These are phyloP conservation scores for Cyberlindnera xylosilytica DNA, from an alignment of 805 yeast species.

Conservation along the genomic window DNA sequence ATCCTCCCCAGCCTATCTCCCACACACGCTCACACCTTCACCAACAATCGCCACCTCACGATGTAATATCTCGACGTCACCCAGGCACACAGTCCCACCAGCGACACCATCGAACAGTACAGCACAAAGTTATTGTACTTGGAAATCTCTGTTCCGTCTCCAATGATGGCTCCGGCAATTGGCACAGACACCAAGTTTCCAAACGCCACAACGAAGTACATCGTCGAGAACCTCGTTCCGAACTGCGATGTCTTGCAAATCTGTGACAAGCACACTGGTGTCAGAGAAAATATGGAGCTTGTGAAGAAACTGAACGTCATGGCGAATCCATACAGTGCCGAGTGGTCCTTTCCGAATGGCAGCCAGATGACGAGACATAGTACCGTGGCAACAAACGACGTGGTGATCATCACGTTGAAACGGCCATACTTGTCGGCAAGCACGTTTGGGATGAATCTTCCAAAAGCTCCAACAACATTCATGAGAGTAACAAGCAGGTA, in stretches of 20 bases:
- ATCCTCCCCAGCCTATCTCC: no score
- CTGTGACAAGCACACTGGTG: conserved; percentile 65
- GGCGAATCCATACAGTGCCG: conserved; percentile 49
- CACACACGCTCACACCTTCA: conserved; percentile 3
- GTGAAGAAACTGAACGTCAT: conserved; percentile 55
- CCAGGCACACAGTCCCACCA: conserved; percentile 10
- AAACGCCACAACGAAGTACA: conserved; percentile 50
- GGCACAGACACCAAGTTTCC: conserved; percentile 48
- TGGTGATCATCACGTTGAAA: conserved; percentile 26
- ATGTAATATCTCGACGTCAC: conserved; percentile 8
- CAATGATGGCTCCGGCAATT: conserved; percentile 45
- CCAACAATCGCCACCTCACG: conserved; percentile 6
- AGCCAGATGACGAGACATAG: conserved; percentile 58
- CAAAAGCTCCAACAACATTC: conserved; percentile 38
- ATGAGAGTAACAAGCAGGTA: conserved; percentile 45
- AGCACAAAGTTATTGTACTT: conserved; percentile 9
- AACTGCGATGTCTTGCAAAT: conserved; percentile 60
- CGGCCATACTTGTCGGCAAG: conserved; percentile 43
- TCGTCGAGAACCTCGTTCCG: conserved; percentile 67
- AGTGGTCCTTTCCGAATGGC: conserved; percentile 50
- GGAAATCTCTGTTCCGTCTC: conserved; percentile 20
- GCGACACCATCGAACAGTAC: conserved; percentile 10
- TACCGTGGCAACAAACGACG: conserved; percentile 42
- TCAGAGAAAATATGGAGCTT: conserved; percentile 59
- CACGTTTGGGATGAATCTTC: conserved; percentile 40